A percentile compares a stretch with the other conserved stretches of the same genome.
phyloP scores from a whole-genome alignment of 2,329 filamentous ascomycete species.

The Clonostachys rhizophaga region DNA sequence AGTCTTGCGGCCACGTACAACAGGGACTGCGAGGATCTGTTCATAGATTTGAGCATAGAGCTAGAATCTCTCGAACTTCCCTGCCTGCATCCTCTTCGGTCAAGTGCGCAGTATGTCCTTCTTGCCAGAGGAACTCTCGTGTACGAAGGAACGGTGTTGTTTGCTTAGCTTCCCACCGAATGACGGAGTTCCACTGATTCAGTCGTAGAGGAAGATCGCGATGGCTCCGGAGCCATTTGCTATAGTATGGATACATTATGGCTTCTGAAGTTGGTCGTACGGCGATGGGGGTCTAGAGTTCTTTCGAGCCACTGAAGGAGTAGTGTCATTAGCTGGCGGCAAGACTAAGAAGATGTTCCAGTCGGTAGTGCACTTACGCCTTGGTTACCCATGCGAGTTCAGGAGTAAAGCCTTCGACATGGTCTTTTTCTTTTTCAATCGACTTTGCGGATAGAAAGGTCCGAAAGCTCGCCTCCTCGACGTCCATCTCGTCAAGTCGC shows the following conservation, averaged over 20 bases:
- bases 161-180: conserved; percentile 97
- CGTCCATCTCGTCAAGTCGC: conserved; percentile 84
- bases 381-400: conserved; percentile 88
- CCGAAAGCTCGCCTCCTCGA: conserved; percentile 94
- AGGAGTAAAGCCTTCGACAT: conserved; percentile 97
- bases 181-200: conserved; percentile 94
- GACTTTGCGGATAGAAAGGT: conserved; percentile 93
- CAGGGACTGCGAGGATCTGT: conserved; percentile 87
- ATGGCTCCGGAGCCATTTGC: conserved; percentile 95
- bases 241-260: conserved; percentile 94
- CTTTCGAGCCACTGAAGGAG: conserved; percentile 70
- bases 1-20: conserved; percentile 91
- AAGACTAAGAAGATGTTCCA: not conserved
- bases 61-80: conserved; percentile 86
- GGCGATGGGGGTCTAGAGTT: conserved; percentile 75
- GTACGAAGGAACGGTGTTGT: conserved; percentile 80
- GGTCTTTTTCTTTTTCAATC: conserved; percentile 82
- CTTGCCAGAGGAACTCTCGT: conserved; percentile 96
- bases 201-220: conserved; percentile 89
- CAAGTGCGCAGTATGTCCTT: conserved; percentile 87
- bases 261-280: conserved; percentile 67
- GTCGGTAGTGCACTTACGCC: conserved; percentile 45
- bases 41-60: conserved; percentile 91
- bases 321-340: conserved; percentile 1
- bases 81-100: conserved; percentile 75